Base-by-base conservation (phyloP, 352 stramenopile genomes). In the Phytophthora ramorum region DNA sequence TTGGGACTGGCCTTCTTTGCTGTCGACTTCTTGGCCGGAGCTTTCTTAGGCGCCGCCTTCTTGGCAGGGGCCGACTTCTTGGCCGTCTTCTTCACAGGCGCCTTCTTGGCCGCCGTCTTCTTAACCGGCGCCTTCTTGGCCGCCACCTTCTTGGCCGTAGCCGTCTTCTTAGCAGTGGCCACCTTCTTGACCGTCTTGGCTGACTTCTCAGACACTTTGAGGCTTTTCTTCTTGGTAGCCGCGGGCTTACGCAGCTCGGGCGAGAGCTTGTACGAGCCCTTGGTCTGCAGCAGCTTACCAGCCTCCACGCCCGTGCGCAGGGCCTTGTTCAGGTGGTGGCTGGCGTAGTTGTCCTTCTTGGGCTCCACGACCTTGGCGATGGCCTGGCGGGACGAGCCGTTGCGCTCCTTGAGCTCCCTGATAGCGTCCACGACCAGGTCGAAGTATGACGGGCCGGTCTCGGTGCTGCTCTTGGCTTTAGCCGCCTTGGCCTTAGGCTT, bases 381-480 rank as follows among this genome's bases (percentile, higher is more conserved):
- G 7, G 93, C 93, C 67, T 96, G 81, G 20, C 88, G 83, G 19
- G 92, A 98, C 45, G 92, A 98, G 45, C 95, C 95, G 49, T 81
- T 97, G 70, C 93, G 95, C 73, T 98, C 93, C 76, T 98, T 98
- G 16, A 98, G 86, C 64, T 84, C 82, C 58, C 79, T 57, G 63
- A 98, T 97, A 30, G 91, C 92, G 46, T 96, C 86, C 32, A 93
- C 90, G 50, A 98, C 96, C 50, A 96, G 73, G 17, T 97, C 89
- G 54, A 95, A 96, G 81, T 97, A 96, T 48, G 85, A 91, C 19
- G 83, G 82, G 10, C 88, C 86, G 17, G 24, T 44, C 13, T 86
- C 78, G 19, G 58, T 76, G n/a, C 66, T 48, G 16, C 46, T 75
- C 61, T 83, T 86, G 14, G 69, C 69, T 0, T 65, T 48, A 1